phyloP scores from a whole-genome alignment of 768 basidiomycete species.

The Calocybe gangraenosa region DNA sequence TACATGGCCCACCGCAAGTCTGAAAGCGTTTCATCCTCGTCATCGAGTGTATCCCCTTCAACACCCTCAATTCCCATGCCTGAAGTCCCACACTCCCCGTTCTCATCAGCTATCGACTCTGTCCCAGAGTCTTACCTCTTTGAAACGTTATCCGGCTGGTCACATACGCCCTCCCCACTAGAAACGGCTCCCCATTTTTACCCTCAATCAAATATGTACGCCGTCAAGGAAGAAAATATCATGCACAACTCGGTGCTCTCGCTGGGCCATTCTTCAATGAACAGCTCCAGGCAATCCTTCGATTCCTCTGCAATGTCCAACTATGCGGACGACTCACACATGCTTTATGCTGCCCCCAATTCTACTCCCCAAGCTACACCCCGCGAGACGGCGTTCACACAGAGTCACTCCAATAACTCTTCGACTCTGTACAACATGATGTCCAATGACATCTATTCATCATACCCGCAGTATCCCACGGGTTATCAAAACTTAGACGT shows the following conservation, averaged over 20 bases:
- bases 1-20: slow-evolving; percentile 28
- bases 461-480: slow-evolving; percentile 27
- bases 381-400: slow-evolving; percentile 7
- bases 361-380: slow-evolving; percentile 4
- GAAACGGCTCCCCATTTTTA: slow-evolving; percentile 14
- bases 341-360: slow-evolving; percentile 14
- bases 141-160: slow-evolving; percentile 20
- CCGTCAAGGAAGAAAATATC: slow-evolving; percentile 16
- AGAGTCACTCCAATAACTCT: slow-evolving; percentile 8
- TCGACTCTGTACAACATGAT: slow-evolving; percentile 13
- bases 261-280: slow-evolving; percentile 17
- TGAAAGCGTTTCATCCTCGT: slow-evolving; percentile 35
- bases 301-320: slow-evolving; percentile 27
- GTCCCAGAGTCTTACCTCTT: slow-evolving; percentile 20
- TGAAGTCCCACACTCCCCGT: slow-evolving; percentile 21
- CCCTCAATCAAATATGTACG: slow-evolving; percentile 14
- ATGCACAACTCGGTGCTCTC: slow-evolving; percentile 21
- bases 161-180: slow-evolving; percentile 16
- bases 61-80: slow-evolving; percentile 25
- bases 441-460: slow-evolving; percentile 17
- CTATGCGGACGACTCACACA: slow-evolving; percentile 26
- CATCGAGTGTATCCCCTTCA: slow-evolving; percentile 37
- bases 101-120: slow-evolving; percentile 19
- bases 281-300: slow-evolving; percentile 23
- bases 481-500: slow-evolving; percentile 24